Evolutionary conservation across 2,329 filamentous ascomycete genomes (phyloP).

Genomic region (Didymella glomerata): DNA sequence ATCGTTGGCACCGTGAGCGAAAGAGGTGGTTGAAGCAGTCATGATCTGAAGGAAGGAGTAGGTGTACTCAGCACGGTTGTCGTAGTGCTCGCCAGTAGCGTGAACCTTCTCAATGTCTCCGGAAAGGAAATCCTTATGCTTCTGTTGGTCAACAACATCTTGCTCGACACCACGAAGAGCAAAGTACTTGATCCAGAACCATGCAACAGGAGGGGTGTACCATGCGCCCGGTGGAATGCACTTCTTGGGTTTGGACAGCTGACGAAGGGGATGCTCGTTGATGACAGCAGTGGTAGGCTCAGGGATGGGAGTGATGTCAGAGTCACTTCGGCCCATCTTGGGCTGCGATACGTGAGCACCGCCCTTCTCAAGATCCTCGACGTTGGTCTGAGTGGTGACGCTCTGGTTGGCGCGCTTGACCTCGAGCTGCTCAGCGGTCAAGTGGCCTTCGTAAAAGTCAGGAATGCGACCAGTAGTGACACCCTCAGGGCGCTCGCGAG

Average conservation of each 20-base stretch:
- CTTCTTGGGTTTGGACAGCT: neutral
- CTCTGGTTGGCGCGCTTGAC: neutral
- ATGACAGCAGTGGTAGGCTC: neutral
- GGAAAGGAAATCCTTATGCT: slow-evolving; percentile 57
- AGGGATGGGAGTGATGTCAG: neutral
- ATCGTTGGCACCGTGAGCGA: neutral
- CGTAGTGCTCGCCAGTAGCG: neutral
- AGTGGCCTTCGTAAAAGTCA: neutral
- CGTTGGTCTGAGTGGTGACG: neutral
- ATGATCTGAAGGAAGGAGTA: neutral
- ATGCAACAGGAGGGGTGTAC: slow-evolving; percentile 55
- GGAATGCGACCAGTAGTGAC: neutral
- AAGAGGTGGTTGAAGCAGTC: neutral
- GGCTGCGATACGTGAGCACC: neutral
- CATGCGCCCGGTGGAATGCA: slow-evolving; percentile 45
- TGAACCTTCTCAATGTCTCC: slow-evolving; percentile 41
- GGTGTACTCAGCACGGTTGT: neutral
- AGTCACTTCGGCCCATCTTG: neutral
- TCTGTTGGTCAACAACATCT: slow-evolving; percentile 57
- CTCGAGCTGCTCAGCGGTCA: neutral
- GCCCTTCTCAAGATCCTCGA: neutral
- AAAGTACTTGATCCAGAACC: slow-evolving; percentile 57
- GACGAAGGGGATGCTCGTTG: neutral
- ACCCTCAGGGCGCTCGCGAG: neutral
- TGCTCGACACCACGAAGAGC: slow-evolving; percentile 62